These are phyloP conservation scores for Suhomyces choctaworum DNA, from an alignment of 1,139 yeast species.

Conservation along the genomic window DNA sequence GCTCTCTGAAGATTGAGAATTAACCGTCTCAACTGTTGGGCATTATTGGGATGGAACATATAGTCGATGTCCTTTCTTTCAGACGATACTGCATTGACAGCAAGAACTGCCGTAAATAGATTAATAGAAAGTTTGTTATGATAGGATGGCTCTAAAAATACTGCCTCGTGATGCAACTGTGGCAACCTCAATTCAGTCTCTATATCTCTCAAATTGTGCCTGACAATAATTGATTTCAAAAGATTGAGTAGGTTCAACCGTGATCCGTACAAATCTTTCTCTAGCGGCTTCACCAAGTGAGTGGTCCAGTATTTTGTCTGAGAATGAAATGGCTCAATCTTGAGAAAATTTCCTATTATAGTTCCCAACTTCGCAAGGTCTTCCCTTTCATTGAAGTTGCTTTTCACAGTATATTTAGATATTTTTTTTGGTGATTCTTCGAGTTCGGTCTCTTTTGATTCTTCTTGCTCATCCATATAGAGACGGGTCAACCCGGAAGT, in stretches of 20 bases:
- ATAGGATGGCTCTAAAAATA: slow-evolving; percentile 58
- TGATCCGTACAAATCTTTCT: slow-evolving; percentile 39
- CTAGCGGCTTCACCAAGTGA: slow-evolving; percentile 50
- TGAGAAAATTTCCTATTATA: slow-evolving; percentile 53
- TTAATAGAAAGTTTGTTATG: slow-evolving; percentile 63
- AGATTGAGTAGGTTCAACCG: slow-evolving; percentile 40
- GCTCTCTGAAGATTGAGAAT: slow-evolving; percentile 64
- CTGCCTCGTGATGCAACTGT: slow-evolving; percentile 55
- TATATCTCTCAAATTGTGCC: slow-evolving; percentile 56
- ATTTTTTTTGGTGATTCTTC: slow-evolving; percentile 20
- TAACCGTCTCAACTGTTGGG: slow-evolving; percentile 53
- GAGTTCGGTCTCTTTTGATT: slow-evolving; percentile 19
- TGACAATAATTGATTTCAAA: slow-evolving; percentile 48
- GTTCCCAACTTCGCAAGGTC: slow-evolving; percentile 57
- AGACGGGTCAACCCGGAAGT: slow-evolving; percentile 66
- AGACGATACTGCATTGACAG: slow-evolving; percentile 72
- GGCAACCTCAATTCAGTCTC: slow-evolving; percentile 60
- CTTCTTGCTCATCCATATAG: slow-evolving; percentile 55
- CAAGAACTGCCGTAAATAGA: slow-evolving; percentile 63
- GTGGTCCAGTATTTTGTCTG: slow-evolving; percentile 50
- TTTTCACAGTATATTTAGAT: slow-evolving; percentile 40
- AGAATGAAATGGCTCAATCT: slow-evolving; percentile 58
- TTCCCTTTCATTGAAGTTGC: slow-evolving; percentile 39
- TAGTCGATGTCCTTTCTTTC: slow-evolving; percentile 67
- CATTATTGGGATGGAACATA: slow-evolving; percentile 65